Percentiles rank a stretch among this genome's conserved stretches.
phyloP scores from a whole-genome alignment of 1,139 yeast genomes.

The Kluyveromyces marxianus region DNA sequence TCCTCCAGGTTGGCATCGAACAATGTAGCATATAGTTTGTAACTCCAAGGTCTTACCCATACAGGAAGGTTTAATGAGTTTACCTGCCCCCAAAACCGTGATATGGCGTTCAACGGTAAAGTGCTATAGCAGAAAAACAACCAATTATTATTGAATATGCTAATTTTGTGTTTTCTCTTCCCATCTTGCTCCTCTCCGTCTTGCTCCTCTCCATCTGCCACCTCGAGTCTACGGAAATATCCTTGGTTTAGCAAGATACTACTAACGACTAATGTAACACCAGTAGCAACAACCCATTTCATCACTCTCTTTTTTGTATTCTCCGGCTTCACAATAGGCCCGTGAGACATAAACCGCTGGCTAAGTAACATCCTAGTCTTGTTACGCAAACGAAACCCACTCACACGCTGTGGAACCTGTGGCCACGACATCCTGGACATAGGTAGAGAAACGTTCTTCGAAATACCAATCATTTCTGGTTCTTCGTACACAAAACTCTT shows the following conservation, averaged over 20 bases:
- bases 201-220: neutral
- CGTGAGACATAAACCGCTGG: conserved; percentile 17
- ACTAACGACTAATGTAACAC: conserved; percentile 26
- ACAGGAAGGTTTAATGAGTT: conserved; percentile 79
- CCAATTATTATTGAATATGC: conserved; percentile 56
- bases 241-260: conserved; percentile 18
- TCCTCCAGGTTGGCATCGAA: conserved; percentile 90
- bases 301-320: conserved; percentile 20
- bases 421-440: conserved; percentile 6
- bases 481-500: neutral
- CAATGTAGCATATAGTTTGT: conserved; percentile 61
- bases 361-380: conserved; percentile 22
- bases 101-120: conserved; percentile 82
- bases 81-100: conserved; percentile 90
- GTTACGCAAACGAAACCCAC: conserved; percentile 18
- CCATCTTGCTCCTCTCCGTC: neutral
- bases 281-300: conserved; percentile 40
- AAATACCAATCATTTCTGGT: neutral
- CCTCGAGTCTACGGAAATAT: conserved; percentile 8
- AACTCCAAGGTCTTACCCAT: conserved; percentile 84
- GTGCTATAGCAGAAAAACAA: conserved; percentile 82
- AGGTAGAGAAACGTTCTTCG: conserved; percentile 2
- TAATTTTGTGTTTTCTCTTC: conserved; percentile 32
- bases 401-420: conserved; percentile 5
- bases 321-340: neutral